Percentiles rank a stretch among this genome's conserved stretches.
Conservation (phyloP, 495 filamentous ascomycete species). For the Amorphotheca resinae region DNA sequence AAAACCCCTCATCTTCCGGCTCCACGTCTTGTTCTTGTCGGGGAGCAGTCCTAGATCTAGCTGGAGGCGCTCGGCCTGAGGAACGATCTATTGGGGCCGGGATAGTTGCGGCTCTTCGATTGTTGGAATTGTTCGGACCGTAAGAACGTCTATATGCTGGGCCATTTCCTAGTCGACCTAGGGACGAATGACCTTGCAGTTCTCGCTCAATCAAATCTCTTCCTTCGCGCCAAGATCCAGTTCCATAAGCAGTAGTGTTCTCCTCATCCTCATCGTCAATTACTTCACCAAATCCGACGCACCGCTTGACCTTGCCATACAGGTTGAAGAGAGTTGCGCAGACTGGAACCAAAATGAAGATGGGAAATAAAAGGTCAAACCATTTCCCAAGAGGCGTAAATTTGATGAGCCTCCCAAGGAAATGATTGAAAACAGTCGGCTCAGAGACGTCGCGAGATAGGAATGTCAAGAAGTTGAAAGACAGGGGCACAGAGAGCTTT, state of each 20-base stretch:
- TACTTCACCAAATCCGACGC: constrained; percentile 68
- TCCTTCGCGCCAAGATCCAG: constrained; percentile 86
- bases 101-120: constrained; percentile 16
- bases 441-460: constrained; percentile 52
- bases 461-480: constrained; percentile 93
- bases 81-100: constrained; percentile 12
- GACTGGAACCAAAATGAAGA: constrained; percentile 74
- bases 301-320: constrained; percentile 65
- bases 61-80: constrained; percentile 6
- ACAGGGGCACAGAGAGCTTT: constrained; percentile 76
- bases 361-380: constrained; percentile 80
- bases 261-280: constrained; percentile 64
- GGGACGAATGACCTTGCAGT: constrained; percentile 47
- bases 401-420: constrained; percentile 74
- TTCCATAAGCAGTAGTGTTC: constrained; percentile 50
- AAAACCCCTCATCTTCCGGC: constrained; percentile 66
- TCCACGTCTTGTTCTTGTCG: constrained; percentile 22
- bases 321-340: constrained; percentile 73
- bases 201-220: constrained; percentile 89
- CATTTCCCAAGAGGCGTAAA: constrained; percentile 72
- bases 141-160: constrained; percentile 5
- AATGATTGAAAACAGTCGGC: constrained; percentile 70
- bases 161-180: constrained; percentile 26
- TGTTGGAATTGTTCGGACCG: constrained; percentile 18
- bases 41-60: constrained; percentile 8